A percentile compares a stretch with the other conserved stretches of the same genome.
phyloP scores from a whole-genome alignment of 2,329 filamentous ascomycete species.

The Samsoniella hepiali region DNA sequence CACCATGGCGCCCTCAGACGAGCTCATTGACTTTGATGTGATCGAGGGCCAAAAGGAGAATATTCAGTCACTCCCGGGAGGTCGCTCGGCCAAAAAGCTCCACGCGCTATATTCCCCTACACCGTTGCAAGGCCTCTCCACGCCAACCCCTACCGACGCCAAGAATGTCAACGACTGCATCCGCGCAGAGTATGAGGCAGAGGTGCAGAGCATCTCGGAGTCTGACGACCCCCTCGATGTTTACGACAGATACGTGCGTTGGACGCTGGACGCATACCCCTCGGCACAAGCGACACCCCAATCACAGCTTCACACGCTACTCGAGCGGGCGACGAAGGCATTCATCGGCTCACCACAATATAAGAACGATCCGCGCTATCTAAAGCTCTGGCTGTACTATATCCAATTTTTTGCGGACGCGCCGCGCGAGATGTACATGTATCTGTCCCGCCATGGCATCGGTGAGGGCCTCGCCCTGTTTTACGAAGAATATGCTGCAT shows the following conservation, averaged over 20 bases:
- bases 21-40: slow-evolving; percentile 75
- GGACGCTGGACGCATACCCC: slow-evolving; percentile 93
- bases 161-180: slow-evolving; percentile 74
- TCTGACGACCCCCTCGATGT: slow-evolving; percentile 93
- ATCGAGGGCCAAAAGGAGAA: slow-evolving; percentile 98
- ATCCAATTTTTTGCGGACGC: slow-evolving; percentile 89
- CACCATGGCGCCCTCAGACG: slow-evolving; percentile 46
- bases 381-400: slow-evolving; percentile 92
- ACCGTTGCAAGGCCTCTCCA: slow-evolving; percentile 53
- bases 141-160: slow-evolving; percentile 68
- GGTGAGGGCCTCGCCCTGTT: slow-evolving; percentile 85
- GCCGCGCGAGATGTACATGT: slow-evolving; percentile 90
- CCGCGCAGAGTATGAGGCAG: slow-evolving; percentile 80
- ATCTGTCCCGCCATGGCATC: slow-evolving; percentile 81
- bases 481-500: slow-evolving; percentile 95
- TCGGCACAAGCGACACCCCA: slow-evolving; percentile 87
- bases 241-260: slow-evolving; percentile 94
- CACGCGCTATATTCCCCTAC: slow-evolving; percentile 75
- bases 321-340: slow-evolving; percentile 88
- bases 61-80: slow-evolving; percentile 87
- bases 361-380: slow-evolving; percentile 90
- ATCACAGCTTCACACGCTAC: slow-evolving; percentile 82
- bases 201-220: slow-evolving; percentile 74
- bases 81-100: slow-evolving; percentile 82
- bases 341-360: slow-evolving; percentile 86